phyloP scores from a whole-genome alignment of 2,329 filamentous ascomycete genomes.

The Pseudocercospora musae region DNA sequence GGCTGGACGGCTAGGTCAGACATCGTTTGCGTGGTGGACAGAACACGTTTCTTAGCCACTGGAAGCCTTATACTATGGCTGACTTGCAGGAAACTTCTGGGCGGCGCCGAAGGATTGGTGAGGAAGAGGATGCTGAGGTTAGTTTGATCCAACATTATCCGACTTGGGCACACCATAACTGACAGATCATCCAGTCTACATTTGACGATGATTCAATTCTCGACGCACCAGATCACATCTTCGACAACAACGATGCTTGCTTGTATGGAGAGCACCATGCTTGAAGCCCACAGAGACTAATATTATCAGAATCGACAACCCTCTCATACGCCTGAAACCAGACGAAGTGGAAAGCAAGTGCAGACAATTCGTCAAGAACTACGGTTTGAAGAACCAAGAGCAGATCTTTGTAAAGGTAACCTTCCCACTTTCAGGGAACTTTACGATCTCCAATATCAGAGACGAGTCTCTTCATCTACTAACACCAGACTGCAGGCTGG shows the following conservation, averaged over 20 bases:
- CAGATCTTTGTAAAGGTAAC: conserved; percentile 21
- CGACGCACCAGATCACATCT: conserved; percentile 8
- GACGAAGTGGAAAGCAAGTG: conserved; percentile 18
- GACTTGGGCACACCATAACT: background rate
- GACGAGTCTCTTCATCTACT: background rate
- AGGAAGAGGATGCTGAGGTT: background rate
- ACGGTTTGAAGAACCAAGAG: conserved; percentile 18
- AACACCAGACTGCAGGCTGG: conserved; percentile 18
- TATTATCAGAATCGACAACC: conserved; percentile 21
- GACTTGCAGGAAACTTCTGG: conserved; percentile 2
- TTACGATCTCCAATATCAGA: no score
- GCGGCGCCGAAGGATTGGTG: background rate
- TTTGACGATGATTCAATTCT: conserved; percentile 4
- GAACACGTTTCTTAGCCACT: background rate
- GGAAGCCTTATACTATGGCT: background rate
- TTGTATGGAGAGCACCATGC: background rate
- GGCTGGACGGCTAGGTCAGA: background rate
- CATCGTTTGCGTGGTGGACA: background rate
- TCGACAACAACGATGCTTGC: conserved; percentile 1
- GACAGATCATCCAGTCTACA: background rate
- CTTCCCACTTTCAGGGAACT: background rate
- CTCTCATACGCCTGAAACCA: conserved; percentile 17
- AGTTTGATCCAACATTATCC: background rate
- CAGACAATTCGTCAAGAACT: conserved; percentile 15
- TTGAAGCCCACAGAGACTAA: background rate